Evolutionary conservation across 371 early-diverging fungal genomes (phyloP).

Genomic region (Dichotomocladium elegans): DNA sequence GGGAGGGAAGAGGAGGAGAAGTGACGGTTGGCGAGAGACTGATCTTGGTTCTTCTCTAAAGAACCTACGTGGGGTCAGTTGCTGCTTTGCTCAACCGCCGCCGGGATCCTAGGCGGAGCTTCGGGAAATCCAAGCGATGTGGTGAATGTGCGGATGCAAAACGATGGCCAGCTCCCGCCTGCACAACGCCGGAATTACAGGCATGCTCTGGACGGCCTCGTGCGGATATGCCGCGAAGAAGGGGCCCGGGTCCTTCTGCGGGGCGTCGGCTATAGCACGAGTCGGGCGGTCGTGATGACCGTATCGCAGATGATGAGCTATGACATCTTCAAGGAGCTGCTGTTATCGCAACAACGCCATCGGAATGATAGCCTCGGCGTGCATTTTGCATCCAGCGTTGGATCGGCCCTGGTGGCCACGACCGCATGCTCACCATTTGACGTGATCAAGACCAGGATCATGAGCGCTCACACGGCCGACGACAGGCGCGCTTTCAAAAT

Average conservation of each 20-base stretch:
- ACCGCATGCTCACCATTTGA: constrained; percentile 65
- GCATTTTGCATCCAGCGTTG: constrained; percentile 75
- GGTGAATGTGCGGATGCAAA: constrained; percentile 70
- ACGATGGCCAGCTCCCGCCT: constrained; percentile 60
- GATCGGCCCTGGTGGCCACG: constrained; percentile 62
- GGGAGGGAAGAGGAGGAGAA: too few species aligned
- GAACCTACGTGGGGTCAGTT: constrained; percentile 40
- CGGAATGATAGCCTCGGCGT: constrained; percentile 53
- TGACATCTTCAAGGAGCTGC: constrained; percentile 53
- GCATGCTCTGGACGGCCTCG: constrained; percentile 60
- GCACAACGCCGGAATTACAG: constrained; percentile 56
- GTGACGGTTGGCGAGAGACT: too few species aligned
- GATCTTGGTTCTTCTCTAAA: too few species aligned
- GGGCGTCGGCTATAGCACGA: constrained; percentile 59
- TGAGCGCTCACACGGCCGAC: constrained; percentile 38
- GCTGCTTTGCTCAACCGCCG: constrained; percentile 46
- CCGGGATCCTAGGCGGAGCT: constrained; percentile 64
- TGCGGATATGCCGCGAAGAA: constrained; percentile 56
- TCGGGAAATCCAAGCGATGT: constrained; percentile 75
- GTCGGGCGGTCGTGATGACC: constrained; percentile 63
- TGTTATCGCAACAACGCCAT: constrained; percentile 38
- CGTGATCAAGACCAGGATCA: constrained; percentile 71
- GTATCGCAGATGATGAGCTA: constrained; percentile 59
- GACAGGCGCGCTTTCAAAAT: constrained; percentile 29
- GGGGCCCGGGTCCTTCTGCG: constrained; percentile 48